A percentile compares a stretch with the other conserved stretches of the same genome.
phyloP scores from a whole-genome alignment of 768 basidiomycete genomes.

The Tulasnella sp. region DNA sequence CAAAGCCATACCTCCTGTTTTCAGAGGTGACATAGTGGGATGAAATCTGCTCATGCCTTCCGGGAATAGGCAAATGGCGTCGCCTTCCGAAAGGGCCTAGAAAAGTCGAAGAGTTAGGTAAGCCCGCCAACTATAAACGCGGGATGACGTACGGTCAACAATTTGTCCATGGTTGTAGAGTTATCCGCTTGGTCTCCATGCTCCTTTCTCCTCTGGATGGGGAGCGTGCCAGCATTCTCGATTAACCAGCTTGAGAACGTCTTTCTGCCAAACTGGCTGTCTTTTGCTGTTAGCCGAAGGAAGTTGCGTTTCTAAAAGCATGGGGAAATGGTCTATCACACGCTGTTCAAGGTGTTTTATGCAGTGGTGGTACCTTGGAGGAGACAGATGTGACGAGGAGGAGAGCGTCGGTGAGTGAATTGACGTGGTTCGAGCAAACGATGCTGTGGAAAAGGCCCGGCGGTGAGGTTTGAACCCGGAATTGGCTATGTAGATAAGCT shows the following conservation, averaged over 20 bases:
- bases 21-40: slow-evolving; percentile 80
- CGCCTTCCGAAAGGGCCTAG: slow-evolving; percentile 69
- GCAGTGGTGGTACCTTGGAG: slow-evolving; percentile 44
- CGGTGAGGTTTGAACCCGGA: neutral
- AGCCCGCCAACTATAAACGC: too few relatives aligned
- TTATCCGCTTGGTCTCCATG: slow-evolving; percentile 58
- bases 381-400: slow-evolving; percentile 73
- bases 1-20: slow-evolving; percentile 63
- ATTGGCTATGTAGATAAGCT: slow-evolving; percentile 43
- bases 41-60: slow-evolving; percentile 84
- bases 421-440: slow-evolving; percentile 81
- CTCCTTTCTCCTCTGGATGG: slow-evolving; percentile 74
- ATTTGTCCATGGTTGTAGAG: slow-evolving; percentile 57
- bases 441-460: slow-evolving; percentile 48
- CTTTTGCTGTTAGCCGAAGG: slow-evolving; percentile 81
- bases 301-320: slow-evolving; percentile 61
- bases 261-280: slow-evolving; percentile 74
- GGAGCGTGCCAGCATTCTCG: slow-evolving; percentile 81
- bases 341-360: slow-evolving; percentile 25
- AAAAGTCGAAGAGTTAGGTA: too few relatives aligned
- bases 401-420: slow-evolving; percentile 83
- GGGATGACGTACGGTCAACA: slow-evolving; percentile 52
- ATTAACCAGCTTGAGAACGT: slow-evolving; percentile 91
- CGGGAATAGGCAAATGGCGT: slow-evolving; percentile 78
- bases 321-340: neutral